These are phyloP conservation scores for Cudoniella acicularis DNA, from an alignment of 495 filamentous ascomycete genomes.

Conservation along the genomic window DNA sequence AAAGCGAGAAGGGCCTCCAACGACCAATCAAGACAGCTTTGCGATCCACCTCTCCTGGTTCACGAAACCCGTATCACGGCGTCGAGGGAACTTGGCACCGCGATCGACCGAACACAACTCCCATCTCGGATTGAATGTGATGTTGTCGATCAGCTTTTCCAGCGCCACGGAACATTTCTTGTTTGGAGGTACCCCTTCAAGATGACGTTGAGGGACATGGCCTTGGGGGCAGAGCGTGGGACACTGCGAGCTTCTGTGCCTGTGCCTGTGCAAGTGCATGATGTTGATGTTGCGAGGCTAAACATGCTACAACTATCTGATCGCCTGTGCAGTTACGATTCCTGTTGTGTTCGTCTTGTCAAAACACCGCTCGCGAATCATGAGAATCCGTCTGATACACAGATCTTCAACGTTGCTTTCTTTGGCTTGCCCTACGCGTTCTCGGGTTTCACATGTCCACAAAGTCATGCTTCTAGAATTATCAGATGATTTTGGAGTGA, in stretches of 20 bases:
- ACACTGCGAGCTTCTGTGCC: too few species aligned
- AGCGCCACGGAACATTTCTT: not conserved
- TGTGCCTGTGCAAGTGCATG: too few species aligned
- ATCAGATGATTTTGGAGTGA: not conserved
- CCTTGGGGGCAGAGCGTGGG: too few species aligned
- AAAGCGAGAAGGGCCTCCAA: not conserved
- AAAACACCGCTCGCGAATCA: too few species aligned
- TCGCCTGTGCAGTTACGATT: not conserved
- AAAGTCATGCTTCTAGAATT: not conserved
- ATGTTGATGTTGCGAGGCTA: too few species aligned
- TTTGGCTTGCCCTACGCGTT: not conserved
- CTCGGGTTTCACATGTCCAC: not conserved
- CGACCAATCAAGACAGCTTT: not conserved
- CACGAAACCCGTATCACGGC: not conserved
- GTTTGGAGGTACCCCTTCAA: not conserved
- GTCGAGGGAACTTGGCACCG: not conserved
- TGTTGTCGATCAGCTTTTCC: not conserved
- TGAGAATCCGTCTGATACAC: not conserved
- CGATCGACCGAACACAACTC: not conserved
- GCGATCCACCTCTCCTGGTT: not conserved
- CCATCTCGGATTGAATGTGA: not conserved
- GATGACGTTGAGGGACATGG: not conserved
- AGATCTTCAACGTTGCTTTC: not conserved
- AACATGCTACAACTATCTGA: not conserved
- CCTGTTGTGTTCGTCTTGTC: not conserved